phyloP scores from a whole-genome alignment of 257 asterid species.

The Linaria vulgaris region DNA sequence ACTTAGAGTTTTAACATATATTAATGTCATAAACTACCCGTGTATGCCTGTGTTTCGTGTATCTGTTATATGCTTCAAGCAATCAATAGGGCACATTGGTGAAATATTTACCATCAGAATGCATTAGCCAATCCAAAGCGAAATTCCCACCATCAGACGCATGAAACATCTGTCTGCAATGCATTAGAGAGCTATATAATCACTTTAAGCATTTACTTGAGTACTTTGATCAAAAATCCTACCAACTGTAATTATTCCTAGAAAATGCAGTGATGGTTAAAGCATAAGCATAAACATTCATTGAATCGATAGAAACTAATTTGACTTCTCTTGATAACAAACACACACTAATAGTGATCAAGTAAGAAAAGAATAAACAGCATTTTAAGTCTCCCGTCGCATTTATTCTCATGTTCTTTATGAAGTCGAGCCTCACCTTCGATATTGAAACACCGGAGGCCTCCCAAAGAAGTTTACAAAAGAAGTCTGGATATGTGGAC shows the following conservation, averaged over 20 bases:
- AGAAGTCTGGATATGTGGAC: slow-evolving; percentile 65
- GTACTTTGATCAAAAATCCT: no score
- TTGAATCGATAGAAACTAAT: no score
- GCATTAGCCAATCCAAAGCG: slow-evolving; percentile 75
- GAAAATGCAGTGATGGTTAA: no score
- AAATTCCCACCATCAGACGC: slow-evolving; percentile 71
- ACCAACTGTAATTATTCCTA: no score
- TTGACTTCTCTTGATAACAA: background rate
- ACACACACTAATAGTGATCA: background rate
- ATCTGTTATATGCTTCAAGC: slow-evolving; percentile 23
- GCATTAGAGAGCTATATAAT: slow-evolving; percentile 24
- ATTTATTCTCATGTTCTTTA: background rate
- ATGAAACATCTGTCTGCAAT: slow-evolving; percentile 60
- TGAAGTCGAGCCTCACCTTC: slow-evolving; percentile 44
- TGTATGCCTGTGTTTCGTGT: slow-evolving; percentile 11
- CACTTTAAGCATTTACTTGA: no score
- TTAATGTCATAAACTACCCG: background rate
- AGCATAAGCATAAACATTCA: no score
- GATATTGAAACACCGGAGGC: slow-evolving; percentile 58
- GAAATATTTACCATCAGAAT: slow-evolving; percentile 69
- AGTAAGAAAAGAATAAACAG: no score
- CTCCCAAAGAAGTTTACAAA: slow-evolving; percentile 61
- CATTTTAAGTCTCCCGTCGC: no score
- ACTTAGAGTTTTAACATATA: background rate
- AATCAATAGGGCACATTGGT: slow-evolving; percentile 9